These are phyloP conservation scores for Xylariales sp. DNA, from an alignment of 2,329 filamentous ascomycete genomes.

Conservation along the genomic window DNA sequence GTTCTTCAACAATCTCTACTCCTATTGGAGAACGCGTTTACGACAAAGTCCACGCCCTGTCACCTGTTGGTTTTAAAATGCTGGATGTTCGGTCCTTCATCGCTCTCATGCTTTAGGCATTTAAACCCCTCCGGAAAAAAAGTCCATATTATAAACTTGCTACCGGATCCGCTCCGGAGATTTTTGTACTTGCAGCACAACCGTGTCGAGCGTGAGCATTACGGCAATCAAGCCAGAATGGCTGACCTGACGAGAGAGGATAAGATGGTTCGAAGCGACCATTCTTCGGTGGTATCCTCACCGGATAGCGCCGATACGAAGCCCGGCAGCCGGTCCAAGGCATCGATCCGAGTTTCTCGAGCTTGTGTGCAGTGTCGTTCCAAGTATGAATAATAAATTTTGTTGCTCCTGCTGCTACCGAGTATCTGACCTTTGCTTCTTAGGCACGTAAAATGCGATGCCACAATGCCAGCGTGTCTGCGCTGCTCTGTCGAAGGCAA, in stretches of 20 bases:
- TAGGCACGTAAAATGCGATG: constrained; percentile 41
- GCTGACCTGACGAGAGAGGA: background rate
- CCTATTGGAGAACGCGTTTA: too few species aligned
- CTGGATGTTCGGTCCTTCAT: too few species aligned
- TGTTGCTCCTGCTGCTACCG: too few species aligned
- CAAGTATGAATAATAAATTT: too few species aligned
- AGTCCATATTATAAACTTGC: too few species aligned
- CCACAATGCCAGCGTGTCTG: constrained; percentile 33
- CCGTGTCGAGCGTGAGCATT: background rate
- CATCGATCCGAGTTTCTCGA: constrained; percentile 34
- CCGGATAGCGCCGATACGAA: constrained; percentile 19
- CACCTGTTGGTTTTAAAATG: too few species aligned
- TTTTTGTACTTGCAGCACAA: too few species aligned
- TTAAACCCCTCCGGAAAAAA: too few species aligned
- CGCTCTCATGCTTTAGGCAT: too few species aligned
- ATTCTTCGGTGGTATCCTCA: constrained; percentile 16
- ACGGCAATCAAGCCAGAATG: constrained; percentile 1
- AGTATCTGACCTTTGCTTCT: background rate
- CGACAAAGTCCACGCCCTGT: too few species aligned
- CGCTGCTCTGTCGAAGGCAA: constrained; percentile 36
- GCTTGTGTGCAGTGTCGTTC: constrained; percentile 43
- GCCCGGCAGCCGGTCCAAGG: constrained; percentile 20
- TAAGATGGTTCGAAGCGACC: constrained; percentile 8
- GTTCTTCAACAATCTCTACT: too few species aligned
- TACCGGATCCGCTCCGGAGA: too few species aligned